A percentile compares a stretch with the other conserved stretches of the same genome.
phyloP scores from a whole-genome alignment of 1,139 yeast species.

The Saccharomyces hybrid region DNA sequence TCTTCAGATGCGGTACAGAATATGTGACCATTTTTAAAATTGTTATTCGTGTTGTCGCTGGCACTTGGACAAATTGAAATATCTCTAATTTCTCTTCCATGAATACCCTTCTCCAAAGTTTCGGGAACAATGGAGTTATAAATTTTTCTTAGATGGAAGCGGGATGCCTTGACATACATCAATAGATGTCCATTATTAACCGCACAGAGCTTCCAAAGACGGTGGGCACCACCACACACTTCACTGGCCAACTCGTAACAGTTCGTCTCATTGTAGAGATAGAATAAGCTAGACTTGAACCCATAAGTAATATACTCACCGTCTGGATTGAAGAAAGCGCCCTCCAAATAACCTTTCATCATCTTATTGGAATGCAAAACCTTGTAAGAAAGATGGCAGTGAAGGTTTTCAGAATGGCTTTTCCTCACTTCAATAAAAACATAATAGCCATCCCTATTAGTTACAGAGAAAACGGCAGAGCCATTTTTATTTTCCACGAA shows the following conservation, averaged over 20 bases:
- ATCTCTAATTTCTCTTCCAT: constrained; percentile 82
- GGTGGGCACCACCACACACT: constrained; percentile 87
- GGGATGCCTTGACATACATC: constrained; percentile 55
- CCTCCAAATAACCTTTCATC: constrained; percentile 75
- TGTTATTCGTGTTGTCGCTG: constrained; percentile 24
- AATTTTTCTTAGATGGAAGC: constrained; percentile 33
- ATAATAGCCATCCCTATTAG: constrained; percentile 63
- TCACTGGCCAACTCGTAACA: constrained; percentile 65
- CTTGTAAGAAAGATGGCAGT: constrained; percentile 11
- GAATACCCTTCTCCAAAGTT: constrained; percentile 54
- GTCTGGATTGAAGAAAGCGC: constrained; percentile 41
- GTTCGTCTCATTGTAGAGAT: constrained; percentile 73
- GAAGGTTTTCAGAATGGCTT: constrained; percentile 7
- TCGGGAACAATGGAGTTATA: constrained; percentile 27
- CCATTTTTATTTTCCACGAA: constrained; percentile 30
- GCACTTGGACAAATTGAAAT: constrained; percentile 36
- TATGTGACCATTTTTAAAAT: constrained; percentile 29
- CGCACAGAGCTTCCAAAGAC: constrained; percentile 68
- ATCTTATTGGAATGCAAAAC: constrained; percentile 55
- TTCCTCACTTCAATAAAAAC: constrained; percentile 24
- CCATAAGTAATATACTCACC: constrained; percentile 65
- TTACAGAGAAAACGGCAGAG: constrained; percentile 34
- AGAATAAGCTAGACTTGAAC: constrained; percentile 71
- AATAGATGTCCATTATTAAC: too few species aligned
- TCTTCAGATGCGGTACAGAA: constrained; percentile 85